Percentiles rank a stretch among this genome's conserved stretches.
These are phyloP conservation scores for Suillus ampliporus DNA, from an alignment of 768 basidiomycete genomes.

Conservation along the genomic window DNA sequence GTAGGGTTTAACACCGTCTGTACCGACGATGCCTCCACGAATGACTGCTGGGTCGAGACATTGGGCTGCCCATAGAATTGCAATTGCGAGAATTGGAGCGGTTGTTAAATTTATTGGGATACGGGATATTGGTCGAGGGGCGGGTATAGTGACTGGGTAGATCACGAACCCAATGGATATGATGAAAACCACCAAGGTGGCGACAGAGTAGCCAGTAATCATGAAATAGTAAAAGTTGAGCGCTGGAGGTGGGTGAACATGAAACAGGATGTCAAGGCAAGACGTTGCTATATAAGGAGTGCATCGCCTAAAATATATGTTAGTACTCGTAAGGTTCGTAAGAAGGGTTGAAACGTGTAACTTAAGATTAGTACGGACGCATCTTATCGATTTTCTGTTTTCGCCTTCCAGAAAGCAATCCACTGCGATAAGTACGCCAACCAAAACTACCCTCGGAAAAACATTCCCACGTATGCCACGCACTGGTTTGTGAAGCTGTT, in stretches of 20 bases:
- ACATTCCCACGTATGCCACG: too few species aligned
- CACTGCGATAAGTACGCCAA: too few species aligned
- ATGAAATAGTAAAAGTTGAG: slow-evolving; percentile 29
- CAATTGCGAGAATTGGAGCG: slow-evolving; percentile 58
- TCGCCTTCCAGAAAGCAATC: too few species aligned
- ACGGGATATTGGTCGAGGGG: slow-evolving; percentile 37
- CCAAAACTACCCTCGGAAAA: too few species aligned
- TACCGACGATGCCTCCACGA: slow-evolving; percentile 79
- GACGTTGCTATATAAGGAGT: too few species aligned
- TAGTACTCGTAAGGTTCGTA: too few species aligned
- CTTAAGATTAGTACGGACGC: too few species aligned
- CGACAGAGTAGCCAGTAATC: slow-evolving; percentile 52
- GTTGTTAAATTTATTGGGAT: slow-evolving; percentile 56
- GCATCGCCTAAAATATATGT: too few species aligned
- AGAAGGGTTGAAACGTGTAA: too few species aligned
- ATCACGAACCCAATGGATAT: slow-evolving; percentile 60
- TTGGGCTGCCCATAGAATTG: slow-evolving; percentile 59
- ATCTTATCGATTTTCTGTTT: too few species aligned
- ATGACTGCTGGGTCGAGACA: slow-evolving; percentile 56
- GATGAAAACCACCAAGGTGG: slow-evolving; percentile 58
- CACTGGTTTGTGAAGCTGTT: too few species aligned
- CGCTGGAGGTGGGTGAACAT: background rate
- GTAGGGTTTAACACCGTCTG: slow-evolving; percentile 83
- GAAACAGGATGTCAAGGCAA: too few species aligned
- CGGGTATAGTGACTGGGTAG: slow-evolving; percentile 47